Conservation (phyloP, 2,329 filamentous ascomycete species). For the Claviceps citrina region DNA sequence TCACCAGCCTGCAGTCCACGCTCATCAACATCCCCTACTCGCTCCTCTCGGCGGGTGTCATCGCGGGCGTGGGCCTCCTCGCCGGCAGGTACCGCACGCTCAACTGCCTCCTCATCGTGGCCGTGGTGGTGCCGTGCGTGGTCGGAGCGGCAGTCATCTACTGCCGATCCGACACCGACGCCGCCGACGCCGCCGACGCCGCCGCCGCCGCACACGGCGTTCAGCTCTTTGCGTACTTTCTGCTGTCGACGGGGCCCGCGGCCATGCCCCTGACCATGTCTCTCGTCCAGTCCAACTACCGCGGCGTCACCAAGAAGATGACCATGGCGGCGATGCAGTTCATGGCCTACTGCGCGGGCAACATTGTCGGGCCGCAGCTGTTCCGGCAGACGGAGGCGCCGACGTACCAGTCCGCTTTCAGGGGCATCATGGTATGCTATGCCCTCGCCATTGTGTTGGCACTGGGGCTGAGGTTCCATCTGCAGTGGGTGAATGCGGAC, state of each 20-base stretch:
- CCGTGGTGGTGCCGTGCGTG: constrained; percentile 35
- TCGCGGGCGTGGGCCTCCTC: constrained; percentile 33
- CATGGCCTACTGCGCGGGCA: constrained; percentile 39
- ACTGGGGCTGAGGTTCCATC: constrained; percentile 29
- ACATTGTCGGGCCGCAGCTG: constrained; percentile 41
- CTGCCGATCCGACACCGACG: no score
- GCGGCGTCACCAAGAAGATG: constrained; percentile 45
- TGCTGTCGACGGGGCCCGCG: constrained; percentile 36
- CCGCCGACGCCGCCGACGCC: no score
- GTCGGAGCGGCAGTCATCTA: constrained; percentile 39
- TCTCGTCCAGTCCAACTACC: constrained; percentile 39
- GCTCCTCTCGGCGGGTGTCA: constrained; percentile 31
- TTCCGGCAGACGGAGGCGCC: constrained; percentile 35
- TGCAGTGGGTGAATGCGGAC: constrained; percentile 28
- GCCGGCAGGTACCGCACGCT: constrained; percentile 34
- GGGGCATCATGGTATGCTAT: constrained; percentile 41
- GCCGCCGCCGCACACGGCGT: constrained; percentile 22
- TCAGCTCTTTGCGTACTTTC: constrained; percentile 42
- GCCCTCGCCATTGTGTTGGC: constrained; percentile 30
- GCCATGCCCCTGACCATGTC: constrained; percentile 40
- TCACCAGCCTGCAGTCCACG: constrained; percentile 36
- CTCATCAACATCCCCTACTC: constrained; percentile 46
- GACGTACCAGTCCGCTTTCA: constrained; percentile 37
- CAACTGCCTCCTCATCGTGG: constrained; percentile 36
- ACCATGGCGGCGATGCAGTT: constrained; percentile 41